Evolutionary conservation across 2,329 filamentous ascomycete genomes (phyloP).

Genomic region (Drechslerella coelobrocha): DNA sequence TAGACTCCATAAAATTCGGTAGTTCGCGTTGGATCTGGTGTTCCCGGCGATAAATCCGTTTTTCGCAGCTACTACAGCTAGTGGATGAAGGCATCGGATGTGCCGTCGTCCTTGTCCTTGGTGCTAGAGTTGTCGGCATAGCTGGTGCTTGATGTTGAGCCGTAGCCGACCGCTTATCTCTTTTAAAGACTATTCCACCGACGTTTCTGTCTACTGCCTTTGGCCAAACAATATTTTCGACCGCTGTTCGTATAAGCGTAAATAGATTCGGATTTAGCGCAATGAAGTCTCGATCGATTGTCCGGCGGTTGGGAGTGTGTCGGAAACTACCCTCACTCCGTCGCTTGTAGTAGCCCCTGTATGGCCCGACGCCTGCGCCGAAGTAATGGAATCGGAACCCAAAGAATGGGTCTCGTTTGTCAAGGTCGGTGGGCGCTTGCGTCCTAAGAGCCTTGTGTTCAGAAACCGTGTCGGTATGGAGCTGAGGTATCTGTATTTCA

Average conservation of each 20-base stretch:
- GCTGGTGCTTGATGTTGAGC: no score
- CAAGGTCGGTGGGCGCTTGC: neutral
- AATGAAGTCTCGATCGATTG: neutral
- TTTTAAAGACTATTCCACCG: no score
- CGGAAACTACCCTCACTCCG: slow-evolving; percentile 5
- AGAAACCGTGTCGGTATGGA: neutral
- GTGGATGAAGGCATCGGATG: no score
- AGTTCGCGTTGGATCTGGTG: no score
- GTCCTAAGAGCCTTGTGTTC: neutral
- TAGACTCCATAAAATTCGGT: no score
- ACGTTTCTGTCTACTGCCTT: no score
- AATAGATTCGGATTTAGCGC: neutral
- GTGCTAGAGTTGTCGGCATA: no score
- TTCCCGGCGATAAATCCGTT: no score
- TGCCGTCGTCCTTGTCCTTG: no score
- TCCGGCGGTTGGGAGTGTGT: neutral
- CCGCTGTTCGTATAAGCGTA: neutral
- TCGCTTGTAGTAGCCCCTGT: slow-evolving; percentile 25
- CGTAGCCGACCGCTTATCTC: no score
- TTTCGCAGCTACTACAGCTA: no score
- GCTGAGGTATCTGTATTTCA: neutral
- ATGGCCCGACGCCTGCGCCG: neutral
- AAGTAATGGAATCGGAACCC: slow-evolving; percentile 28
- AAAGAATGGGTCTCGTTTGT: slow-evolving; percentile 29
- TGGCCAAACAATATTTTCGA: neutral